Percentiles rank a stretch among this genome's conserved stretches.
Conservation (phyloP, 805 yeast genomes). For the Ogataea kodamae region DNA sequence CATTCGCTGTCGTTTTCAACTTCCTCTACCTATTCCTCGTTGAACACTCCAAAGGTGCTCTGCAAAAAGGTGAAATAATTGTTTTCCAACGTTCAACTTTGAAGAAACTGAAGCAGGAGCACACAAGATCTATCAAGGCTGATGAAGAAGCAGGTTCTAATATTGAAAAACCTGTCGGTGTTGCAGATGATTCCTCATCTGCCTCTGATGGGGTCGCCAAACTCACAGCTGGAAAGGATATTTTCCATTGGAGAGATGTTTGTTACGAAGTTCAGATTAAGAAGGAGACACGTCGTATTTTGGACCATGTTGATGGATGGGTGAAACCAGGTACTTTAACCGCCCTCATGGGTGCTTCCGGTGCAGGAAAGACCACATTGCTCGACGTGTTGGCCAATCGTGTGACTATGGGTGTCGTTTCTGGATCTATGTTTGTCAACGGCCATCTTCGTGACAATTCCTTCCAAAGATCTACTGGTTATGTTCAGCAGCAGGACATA, state of each 20-base stretch:
- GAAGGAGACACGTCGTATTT: constrained; percentile 54
- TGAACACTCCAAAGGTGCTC: constrained; percentile 58
- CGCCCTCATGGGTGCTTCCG: constrained; percentile 67
- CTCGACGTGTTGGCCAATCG: constrained; percentile 52
- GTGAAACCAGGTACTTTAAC: constrained; percentile 80
- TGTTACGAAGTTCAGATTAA: constrained; percentile 67
- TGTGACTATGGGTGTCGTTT: constrained; percentile 51
- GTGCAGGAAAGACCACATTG: constrained; percentile 60
- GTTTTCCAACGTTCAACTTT: constrained; percentile 53
- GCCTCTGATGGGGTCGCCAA: constrained; percentile 27
- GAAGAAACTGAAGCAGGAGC: constrained; percentile 41
- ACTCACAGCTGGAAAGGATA: constrained; percentile 39
- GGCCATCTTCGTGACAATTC: constrained; percentile 47
- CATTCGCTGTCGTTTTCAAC: constrained; percentile 53
- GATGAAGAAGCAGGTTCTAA: constrained; percentile 26
- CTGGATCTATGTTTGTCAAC: constrained; percentile 57
- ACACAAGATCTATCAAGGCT: constrained; percentile 19
- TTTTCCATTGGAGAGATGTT: constrained; percentile 76
- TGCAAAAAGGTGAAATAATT: constrained; percentile 69
- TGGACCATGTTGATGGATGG: constrained; percentile 73
- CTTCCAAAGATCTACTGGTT: constrained; percentile 53
- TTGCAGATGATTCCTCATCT: constrained; percentile 26
- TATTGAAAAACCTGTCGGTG: constrained; percentile 27
- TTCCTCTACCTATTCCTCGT: constrained; percentile 48
- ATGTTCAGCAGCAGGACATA: constrained; percentile 59